These are phyloP conservation scores for Boletus huronensis DNA, from an alignment of 768 basidiomycete genomes.

Conservation along the genomic window DNA sequence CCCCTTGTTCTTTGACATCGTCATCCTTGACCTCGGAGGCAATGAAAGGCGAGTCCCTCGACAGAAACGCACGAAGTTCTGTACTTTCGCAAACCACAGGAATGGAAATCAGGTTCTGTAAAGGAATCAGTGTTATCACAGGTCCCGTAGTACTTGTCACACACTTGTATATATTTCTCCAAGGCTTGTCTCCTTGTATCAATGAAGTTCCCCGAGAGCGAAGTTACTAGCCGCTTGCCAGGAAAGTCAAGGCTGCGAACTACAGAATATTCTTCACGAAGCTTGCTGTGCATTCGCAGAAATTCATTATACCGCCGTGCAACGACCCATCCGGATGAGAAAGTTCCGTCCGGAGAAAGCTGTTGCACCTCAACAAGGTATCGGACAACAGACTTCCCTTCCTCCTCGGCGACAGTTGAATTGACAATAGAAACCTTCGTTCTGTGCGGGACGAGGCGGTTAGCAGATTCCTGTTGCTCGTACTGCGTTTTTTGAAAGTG, in stretches of 20 bases:
- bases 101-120: constrained; percentile 67
- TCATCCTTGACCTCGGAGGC: constrained; percentile 46
- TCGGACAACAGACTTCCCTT: constrained; percentile 85
- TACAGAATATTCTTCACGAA: constrained; percentile 69
- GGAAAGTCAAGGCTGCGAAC: constrained; percentile 84
- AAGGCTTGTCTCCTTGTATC: constrained; percentile 74
- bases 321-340: constrained; percentile 88
- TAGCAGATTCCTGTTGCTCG: constrained; percentile 91
- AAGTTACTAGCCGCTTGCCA: constrained; percentile 85
- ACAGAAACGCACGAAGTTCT: constrained; percentile 81
- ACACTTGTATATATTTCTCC: constrained; percentile 89
- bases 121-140: neutral
- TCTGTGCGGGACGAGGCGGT: constrained; percentile 76
- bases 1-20: constrained; percentile 38
- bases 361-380: constrained; percentile 94
- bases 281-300: constrained; percentile 78
- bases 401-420: constrained; percentile 77
- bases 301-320: constrained; percentile 96
- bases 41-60: constrained; percentile 80
- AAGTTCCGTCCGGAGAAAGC: constrained; percentile 70
- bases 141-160: neutral
- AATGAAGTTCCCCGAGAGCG: constrained; percentile 84
- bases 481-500: constrained; percentile 91
- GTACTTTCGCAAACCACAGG: constrained; percentile 77
- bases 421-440: constrained; percentile 85